Base-by-base conservation (phyloP, 345 rosid genomes). In the Linum lewisii region DNA sequence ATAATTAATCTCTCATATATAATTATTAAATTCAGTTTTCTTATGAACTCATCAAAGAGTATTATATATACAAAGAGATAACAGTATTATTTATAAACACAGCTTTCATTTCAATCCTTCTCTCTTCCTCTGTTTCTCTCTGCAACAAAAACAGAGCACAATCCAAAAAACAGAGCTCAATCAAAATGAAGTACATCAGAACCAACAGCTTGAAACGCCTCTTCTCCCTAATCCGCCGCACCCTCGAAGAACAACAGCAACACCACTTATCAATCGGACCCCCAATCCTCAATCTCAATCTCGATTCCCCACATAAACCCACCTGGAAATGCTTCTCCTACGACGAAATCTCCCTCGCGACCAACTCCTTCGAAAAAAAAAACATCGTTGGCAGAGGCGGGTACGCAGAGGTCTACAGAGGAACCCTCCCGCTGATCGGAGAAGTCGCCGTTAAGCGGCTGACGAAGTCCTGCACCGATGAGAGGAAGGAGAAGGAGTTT, bases 271-370 rank as follows among this genome's bases (percentile, higher is more conserved):
- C 25, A 64, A 52, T 24, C 66, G 65, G 37, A 60, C 64, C 63
- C 32, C 63, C 69, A 65, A 62, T 42, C 52, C 65, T 73, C 77
- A 62, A 45, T 61, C 61, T 58, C 78, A 64, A 56, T 56, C 65
- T 42, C 57, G 79, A 74, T 36, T 66, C 67, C 54, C 63, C 66
- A 32, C 77, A 63, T 3, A 11, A 11, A 77, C 99, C 97, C 79
- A 66, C 84, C 13, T 93, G 95, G 99, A 89, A 72, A 80, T 93
- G 99, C 77, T 89, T 85, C 83, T 81, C 97, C 57, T 87, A 74
- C 61, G 81, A 85, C 21, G 95, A 93, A 79, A 87, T 93, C 36
- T 72, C 62, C 54, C 60, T 73, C n/a, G 95, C 99, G 73, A 87
- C 99, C 58, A 64, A 74, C 54, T 84, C 69, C 65, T 89, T 89